Base-by-base conservation (phyloP, 148 eudicot species). In the Amaranthus palmeri region DNA sequence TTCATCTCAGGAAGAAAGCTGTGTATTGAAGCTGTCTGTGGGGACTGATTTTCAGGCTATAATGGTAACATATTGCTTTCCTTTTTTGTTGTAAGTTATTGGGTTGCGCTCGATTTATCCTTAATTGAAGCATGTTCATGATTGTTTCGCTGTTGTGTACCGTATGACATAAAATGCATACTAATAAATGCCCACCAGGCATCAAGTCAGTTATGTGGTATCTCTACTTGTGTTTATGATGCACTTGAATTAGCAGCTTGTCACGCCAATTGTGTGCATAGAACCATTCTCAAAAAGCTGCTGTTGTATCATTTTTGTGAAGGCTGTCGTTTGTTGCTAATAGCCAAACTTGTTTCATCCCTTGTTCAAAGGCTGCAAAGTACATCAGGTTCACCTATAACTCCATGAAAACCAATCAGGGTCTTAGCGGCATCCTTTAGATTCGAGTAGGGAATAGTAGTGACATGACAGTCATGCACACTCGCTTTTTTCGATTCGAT, bases 21-120 rank as follows among this genome's bases (percentile, higher is more conserved):
- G 77, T 73, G 63, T 46, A 73, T 73, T 73, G 70, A 78, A 78
- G 70, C 68, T 72, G 65, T 68, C 76, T 10, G 67, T 78, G 49
- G 81, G 74, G 51, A 73, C 62, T 62, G 73, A 69, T 62, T 78
- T 62, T 57, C 77, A 69, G 50, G 74, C 74, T 62, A 43, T 25
- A 40, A 61, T 55, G 81, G 81, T 78, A 73, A 78, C 45, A 15
- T 67, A 5, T 48, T 65, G 14, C 9, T 65, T 42, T 13, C 54
- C 54, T 10, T 65, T n/a, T 65, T 64, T 65, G 54, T 49, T 2
- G 4, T 0, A 4, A 65, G 25, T 65, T 65, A 17, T 43, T 65
- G 68, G 68, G 25, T 9, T 17, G 69, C 11, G 46, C 9, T 65
- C 0, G 9, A n/a, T 64, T 48, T 12, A 43, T 65, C 9, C 13